A percentile compares a stretch with the other conserved stretches of the same genome.
phyloP scores from a whole-genome alignment of 331 rosid species.

The Spiraea crenata region DNA sequence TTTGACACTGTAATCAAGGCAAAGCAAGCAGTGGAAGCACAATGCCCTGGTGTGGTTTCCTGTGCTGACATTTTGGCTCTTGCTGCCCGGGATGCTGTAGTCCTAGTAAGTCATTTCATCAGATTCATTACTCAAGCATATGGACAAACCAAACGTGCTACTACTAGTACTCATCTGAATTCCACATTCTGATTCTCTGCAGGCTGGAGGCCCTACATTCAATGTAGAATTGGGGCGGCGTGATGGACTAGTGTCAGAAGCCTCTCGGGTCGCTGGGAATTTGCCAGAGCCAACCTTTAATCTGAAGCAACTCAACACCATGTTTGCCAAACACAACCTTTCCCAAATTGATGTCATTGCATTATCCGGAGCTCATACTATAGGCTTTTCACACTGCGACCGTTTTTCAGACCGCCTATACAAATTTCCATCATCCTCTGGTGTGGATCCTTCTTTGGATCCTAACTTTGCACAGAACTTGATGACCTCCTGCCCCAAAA shows the following conservation, averaged over 20 bases:
- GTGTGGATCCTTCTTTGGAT: slow-evolving; percentile 59
- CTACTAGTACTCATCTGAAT: neutral
- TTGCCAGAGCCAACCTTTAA: slow-evolving; percentile 52
- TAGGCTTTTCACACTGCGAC: slow-evolving; percentile 69
- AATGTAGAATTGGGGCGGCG: slow-evolving; percentile 76
- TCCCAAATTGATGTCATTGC: slow-evolving; percentile 64
- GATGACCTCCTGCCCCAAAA: slow-evolving; percentile 40
- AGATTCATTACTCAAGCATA: neutral
- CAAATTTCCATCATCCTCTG: slow-evolving; percentile 38
- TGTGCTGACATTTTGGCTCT: slow-evolving; percentile 83
- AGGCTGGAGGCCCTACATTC: slow-evolving; percentile 75
- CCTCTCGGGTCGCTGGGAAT: slow-evolving; percentile 50
- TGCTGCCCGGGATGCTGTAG: slow-evolving; percentile 77
- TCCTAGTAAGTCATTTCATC: slow-evolving; percentile 37
- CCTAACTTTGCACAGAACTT: slow-evolving; percentile 39
- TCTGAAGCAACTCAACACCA: slow-evolving; percentile 42
- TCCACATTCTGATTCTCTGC: neutral
- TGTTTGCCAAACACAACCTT: slow-evolving; percentile 47
- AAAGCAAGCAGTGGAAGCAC: slow-evolving; percentile 65
- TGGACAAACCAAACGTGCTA: neutral
- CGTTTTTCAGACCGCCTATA: slow-evolving; percentile 54
- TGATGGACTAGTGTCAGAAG: slow-evolving; percentile 64
- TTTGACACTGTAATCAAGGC: slow-evolving; percentile 83
- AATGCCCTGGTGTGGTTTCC: slow-evolving; percentile 73
- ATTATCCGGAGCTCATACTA: slow-evolving; percentile 79